A percentile compares a stretch with the other conserved stretches of the same genome.
phyloP scores from a whole-genome alignment of 768 basidiomycete genomes.

The Daedalea quercina region DNA sequence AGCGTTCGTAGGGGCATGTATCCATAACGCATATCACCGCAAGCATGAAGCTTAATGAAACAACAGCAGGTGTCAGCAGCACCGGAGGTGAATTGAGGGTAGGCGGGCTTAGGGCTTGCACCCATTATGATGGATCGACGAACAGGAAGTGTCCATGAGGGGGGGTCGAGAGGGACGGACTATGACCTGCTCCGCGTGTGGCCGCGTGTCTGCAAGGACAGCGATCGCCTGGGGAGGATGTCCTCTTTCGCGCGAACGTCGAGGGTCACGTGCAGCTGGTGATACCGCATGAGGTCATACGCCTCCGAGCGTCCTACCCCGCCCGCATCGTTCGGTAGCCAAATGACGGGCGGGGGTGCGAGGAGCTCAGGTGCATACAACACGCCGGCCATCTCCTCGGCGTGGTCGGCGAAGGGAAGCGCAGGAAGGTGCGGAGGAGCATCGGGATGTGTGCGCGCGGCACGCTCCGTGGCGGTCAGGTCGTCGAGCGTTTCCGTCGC shows the following conservation, averaged over 20 bases:
- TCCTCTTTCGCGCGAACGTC: slow-evolving; percentile 55
- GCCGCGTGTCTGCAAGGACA: slow-evolving; percentile 9
- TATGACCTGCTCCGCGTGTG: background rate
- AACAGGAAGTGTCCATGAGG: background rate
- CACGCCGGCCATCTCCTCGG: slow-evolving; percentile 70
- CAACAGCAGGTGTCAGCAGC: too few relatives aligned
- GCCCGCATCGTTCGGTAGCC: slow-evolving; percentile 76
- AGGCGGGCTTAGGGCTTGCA: too few relatives aligned
- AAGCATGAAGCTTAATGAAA: too few relatives aligned
- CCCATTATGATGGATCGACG: background rate
- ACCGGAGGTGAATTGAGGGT: too few relatives aligned
- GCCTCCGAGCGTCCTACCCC: slow-evolving; percentile 73
- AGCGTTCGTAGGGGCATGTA: too few relatives aligned
- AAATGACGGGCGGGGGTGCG: slow-evolving; percentile 72
- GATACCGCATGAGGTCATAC: slow-evolving; percentile 67
- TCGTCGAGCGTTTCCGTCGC: slow-evolving; percentile 79
- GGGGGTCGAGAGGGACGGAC: background rate
- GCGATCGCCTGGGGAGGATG: slow-evolving; percentile 31
- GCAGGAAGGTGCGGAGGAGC: slow-evolving; percentile 68
- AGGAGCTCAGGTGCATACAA: slow-evolving; percentile 79
- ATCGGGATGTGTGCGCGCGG: slow-evolving; percentile 71
- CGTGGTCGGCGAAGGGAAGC: slow-evolving; percentile 65
- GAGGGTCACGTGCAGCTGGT: slow-evolving; percentile 62
- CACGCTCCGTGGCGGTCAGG: slow-evolving; percentile 69
- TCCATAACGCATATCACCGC: too few relatives aligned